Percentiles rank a stretch among this genome's conserved stretches.
These are phyloP conservation scores for Tetrahymena thermophila DNA, from an alignment of 73 alveolate species.

Conservation along the genomic window DNA sequence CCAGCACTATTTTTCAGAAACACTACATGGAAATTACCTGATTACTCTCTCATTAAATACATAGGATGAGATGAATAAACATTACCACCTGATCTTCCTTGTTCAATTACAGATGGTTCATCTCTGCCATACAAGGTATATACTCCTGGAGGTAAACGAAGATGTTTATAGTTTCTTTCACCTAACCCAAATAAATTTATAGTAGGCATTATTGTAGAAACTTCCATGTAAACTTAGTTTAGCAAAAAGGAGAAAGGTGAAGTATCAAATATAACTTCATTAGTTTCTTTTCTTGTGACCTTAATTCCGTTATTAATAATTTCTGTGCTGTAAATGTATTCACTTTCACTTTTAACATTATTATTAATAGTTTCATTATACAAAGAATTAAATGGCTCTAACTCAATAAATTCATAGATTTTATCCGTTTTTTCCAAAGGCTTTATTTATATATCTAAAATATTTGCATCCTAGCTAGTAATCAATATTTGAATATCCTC, in stretches of 20 bases:
- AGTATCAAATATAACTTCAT: neutral
- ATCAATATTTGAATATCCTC: neutral
- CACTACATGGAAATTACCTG: slow-evolving; percentile 26
- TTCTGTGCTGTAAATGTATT: neutral
- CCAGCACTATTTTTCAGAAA: slow-evolving; percentile 20
- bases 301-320: neutral
- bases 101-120: slow-evolving; percentile 73
- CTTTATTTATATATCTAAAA: neutral
- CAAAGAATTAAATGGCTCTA: neutral
- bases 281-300: neutral
- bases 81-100: slow-evolving; percentile 84
- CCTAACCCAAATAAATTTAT: slow-evolving; percentile 81
- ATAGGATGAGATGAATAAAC: slow-evolving; percentile 92
- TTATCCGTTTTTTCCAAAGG: neutral
- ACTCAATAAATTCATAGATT: neutral
- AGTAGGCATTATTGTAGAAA: slow-evolving; percentile 12
- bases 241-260: neutral
- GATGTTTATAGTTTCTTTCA: slow-evolving; percentile 74
- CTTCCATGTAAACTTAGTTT: neutral
- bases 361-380: neutral
- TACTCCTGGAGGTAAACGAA: slow-evolving; percentile 71
- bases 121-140: slow-evolving; percentile 87
- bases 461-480: neutral
- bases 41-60: slow-evolving; percentile 57
- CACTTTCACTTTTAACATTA: neutral